phyloP scores from a whole-genome alignment of 179 eudicot species.

The Silene coronaria region DNA sequence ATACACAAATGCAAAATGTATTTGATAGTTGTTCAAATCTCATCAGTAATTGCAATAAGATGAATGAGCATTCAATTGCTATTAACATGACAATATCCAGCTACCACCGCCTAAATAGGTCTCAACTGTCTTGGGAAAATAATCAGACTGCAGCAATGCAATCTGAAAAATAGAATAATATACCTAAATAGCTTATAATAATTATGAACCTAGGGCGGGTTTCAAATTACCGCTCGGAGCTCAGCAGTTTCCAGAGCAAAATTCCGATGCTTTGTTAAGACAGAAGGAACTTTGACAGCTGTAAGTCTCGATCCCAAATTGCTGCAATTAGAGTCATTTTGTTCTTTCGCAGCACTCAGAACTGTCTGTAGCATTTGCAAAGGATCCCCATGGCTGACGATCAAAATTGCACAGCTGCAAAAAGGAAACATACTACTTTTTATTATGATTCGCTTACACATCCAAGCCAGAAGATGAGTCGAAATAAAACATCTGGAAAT shows the following conservation, averaged over 20 bases:
- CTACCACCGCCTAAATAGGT: not conserved
- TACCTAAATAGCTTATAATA: not conserved
- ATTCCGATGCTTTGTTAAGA: conserved; percentile 65
- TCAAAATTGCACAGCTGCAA: conserved; percentile 66
- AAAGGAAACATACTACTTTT: not conserved
- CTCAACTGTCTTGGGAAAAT: not conserved
- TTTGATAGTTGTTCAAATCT: not conserved
- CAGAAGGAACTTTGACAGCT: conserved; percentile 45
- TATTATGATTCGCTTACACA: not conserved
- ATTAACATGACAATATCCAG: conserved; percentile 1
- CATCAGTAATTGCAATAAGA: not conserved
- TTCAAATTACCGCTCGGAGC: conserved; percentile 48
- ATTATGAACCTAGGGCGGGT: conserved; percentile 2
- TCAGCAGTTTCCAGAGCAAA: conserved; percentile 77
- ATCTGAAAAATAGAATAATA: not conserved
- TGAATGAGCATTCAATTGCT: not conserved
- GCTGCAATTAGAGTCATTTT: conserved; percentile 16
- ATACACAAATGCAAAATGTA: not conserved
- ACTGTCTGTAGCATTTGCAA: conserved; percentile 80
- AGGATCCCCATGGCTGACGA: conserved; percentile 98
- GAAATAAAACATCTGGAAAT: not conserved
- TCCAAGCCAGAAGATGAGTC: not conserved
- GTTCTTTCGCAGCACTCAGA: conserved; percentile 50
- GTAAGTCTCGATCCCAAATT: conserved; percentile 43
- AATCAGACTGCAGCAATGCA: conserved; percentile 7